Evolutionary conservation across 495 filamentous ascomycete species (phyloP), one percentile per base, ranked within the genome.

Genomic region (Trichocladium antarcticum): DNA sequence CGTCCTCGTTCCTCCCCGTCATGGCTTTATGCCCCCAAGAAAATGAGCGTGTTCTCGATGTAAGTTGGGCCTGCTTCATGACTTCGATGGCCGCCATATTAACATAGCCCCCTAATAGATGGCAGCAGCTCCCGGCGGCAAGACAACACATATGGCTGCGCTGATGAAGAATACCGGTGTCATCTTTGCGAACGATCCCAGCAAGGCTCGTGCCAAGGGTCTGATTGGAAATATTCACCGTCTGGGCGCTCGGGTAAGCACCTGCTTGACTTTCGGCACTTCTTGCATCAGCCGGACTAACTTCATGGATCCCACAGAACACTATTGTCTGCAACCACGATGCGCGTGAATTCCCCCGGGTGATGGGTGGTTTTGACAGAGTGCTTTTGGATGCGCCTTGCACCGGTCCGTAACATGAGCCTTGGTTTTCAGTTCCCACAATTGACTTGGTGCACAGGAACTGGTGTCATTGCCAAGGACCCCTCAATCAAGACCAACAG

Each of bases 81-180:
- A 12, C 21, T 9, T 35, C 1, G 1, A 5, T 5, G 17, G 7
- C 0, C 2, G 3, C 3, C 6, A 11, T 50, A 34, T 53, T 64
- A 24, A 64, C 54, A 51, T 1, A 49, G 81, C 87, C 7, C 5
- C 19, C 29, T n/a, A 27, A 37, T 71, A 51, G 49, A 98, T 98
- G 92, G 88, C 92, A n/a, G 79, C 92, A 49, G 92, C 92, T 51
- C 92, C 92, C 49, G 92, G 92, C 69, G 92, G 92, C 65, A 98
- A 98, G 69, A 94, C 89, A 7, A 96, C 93, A 3, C 87, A 97
- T 64, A 87, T 96, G 59, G 86, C 92, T 12, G 92, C 93, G 0
- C 67, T 98, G 53, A 97, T 98, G 92, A 93, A 90, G 65, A 98
- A 98, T 68, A 97, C 93, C 0, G 92, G 92, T 43, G 85, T 80